phyloP scores from a whole-genome alignment of 192 early-diverging fungal species.

The Coemansia sp. region DNA sequence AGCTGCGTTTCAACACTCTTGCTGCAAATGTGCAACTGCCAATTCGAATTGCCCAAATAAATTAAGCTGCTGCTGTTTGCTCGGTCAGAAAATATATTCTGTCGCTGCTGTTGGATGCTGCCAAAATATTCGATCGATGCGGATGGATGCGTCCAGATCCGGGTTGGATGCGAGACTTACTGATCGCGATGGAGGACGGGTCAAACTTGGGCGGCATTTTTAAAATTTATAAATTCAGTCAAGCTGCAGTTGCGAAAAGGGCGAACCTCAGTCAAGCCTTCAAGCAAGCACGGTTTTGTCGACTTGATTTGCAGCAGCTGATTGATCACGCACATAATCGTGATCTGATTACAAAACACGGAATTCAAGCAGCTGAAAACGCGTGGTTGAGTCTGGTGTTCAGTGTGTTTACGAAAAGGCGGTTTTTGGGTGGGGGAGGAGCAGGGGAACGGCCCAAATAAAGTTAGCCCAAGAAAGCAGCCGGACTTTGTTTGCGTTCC shows the following conservation, averaged over 20 bases:
- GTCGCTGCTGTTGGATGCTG: background rate
- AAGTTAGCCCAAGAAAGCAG: too few relatives aligned
- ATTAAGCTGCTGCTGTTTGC: slow-evolving; percentile 1
- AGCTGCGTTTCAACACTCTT: background rate
- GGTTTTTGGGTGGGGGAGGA: too few relatives aligned
- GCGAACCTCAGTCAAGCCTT: background rate
- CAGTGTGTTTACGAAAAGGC: too few relatives aligned
- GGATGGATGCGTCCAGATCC: slow-evolving; percentile 4
- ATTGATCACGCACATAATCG: background rate
- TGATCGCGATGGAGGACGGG: slow-evolving; percentile 71
- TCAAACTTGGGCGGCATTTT: slow-evolving; percentile 90
- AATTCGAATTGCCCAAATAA: background rate
- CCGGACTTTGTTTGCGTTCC: background rate
- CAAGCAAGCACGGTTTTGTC: background rate
- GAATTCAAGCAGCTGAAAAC: background rate
- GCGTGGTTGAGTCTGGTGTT: too few relatives aligned
- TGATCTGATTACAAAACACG: background rate
- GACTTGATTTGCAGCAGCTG: background rate
- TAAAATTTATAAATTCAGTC: slow-evolving; percentile 46
- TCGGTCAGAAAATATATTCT: slow-evolving; percentile 1
- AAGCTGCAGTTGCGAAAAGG: background rate
- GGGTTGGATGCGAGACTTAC: slow-evolving; percentile 47
- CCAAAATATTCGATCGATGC: slow-evolving; percentile 7
- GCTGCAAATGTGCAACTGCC: background rate
- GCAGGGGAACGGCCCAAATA: too few relatives aligned